Base-by-base conservation (phyloP, 2,329 filamentous ascomycete genomes). In the Stemphylium vesicarium region DNA sequence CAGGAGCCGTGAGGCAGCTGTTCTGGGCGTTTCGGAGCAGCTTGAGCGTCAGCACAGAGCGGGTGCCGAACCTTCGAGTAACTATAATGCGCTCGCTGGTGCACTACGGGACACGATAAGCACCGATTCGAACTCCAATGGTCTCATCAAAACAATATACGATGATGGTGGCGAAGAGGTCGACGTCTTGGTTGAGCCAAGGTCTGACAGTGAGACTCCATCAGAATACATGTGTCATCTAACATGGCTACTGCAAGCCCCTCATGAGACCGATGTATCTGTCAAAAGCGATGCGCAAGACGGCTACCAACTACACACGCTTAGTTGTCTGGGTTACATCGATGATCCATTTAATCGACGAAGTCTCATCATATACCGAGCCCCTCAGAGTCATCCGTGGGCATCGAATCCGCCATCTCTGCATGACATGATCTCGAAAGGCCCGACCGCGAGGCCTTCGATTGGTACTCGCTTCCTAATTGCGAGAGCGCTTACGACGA, bases 151-250 rank as follows among this genome's bases (percentile, higher is more conserved):
- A 36, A 60, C 53, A 2, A 48, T 62, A 16, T 62, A 62, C 22
- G 47, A 59, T 12, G 44, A 54, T 22, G 55, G 55, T 10, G 20
- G 26, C 10, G 58, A 59, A 3, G 52, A 50, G 13, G 22, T 59
- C 11, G 58, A 61, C 16, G 60, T 63, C 29, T 26, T 63, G 22
- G 86, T 97, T 29, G 79, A 82, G 10, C 79, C 96, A 53, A 88
- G 90, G 72, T 88, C 92, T 1, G 97, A 97, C 71, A 82, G 87
- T 16, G 57, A 60, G 18, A 52, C 54, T 4, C 54, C 58, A 7
- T 22, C 55, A 18, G 51, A 57, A 20, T 47, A 54, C n/a, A 38
- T 63, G 24, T 48, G 58, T 18, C 58, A 59, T 20, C 50, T 63
- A 3, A 59, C 60, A 6, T 63, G 60, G 60, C 36, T 61, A 15